These are phyloP conservation scores for Mediolabrus comicus DNA, from an alignment of 108 stramenopile species.

Conservation along the genomic window DNA sequence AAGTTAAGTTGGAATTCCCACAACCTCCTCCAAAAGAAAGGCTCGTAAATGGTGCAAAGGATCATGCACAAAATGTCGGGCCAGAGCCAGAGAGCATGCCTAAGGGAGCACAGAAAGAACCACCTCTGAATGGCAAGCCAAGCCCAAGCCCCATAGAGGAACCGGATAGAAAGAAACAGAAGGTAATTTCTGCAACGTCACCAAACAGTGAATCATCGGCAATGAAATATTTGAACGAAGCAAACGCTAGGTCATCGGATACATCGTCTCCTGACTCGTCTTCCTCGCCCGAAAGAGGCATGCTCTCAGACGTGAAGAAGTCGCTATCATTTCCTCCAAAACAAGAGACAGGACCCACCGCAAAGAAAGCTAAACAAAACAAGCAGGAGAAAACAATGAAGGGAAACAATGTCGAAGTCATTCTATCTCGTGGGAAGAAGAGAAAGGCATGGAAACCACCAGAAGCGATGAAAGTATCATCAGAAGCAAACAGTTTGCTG, in stretches of 20 bases:
- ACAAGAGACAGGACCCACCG: not conserved
- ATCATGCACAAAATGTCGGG: conserved; percentile 29
- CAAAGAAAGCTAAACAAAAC: not conserved
- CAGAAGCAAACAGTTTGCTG: conserved; percentile 41
- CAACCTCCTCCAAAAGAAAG: conserved; percentile 45
- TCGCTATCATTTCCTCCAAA: conserved; percentile 11
- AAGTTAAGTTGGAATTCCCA: conserved; percentile 79
- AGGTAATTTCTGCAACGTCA: not conserved
- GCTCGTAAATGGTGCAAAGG: conserved; percentile 48
- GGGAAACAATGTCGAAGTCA: conserved; percentile 64
- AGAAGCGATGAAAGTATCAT: conserved; percentile 13
- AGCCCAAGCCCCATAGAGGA: not conserved
- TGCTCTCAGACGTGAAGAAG: conserved; percentile 12
- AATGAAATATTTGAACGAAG: conserved; percentile 26
- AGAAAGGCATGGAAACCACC: conserved; percentile 58
- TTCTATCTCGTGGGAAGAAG: conserved; percentile 54
- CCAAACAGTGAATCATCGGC: conserved; percentile 21
- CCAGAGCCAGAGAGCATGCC: conserved; percentile 40
- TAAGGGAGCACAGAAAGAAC: conserved; percentile 16
- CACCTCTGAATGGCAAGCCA: not conserved
- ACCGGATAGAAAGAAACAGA: not conserved
- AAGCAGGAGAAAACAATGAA: conserved; percentile 9
- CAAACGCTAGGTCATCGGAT: conserved; percentile 1
- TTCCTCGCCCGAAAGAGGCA: conserved; percentile 11
- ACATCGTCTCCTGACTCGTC: conserved; percentile 11